These are phyloP conservation scores for Xylaria scruposa DNA, from an alignment of 495 filamentous ascomycete species.

Conservation along the genomic window DNA sequence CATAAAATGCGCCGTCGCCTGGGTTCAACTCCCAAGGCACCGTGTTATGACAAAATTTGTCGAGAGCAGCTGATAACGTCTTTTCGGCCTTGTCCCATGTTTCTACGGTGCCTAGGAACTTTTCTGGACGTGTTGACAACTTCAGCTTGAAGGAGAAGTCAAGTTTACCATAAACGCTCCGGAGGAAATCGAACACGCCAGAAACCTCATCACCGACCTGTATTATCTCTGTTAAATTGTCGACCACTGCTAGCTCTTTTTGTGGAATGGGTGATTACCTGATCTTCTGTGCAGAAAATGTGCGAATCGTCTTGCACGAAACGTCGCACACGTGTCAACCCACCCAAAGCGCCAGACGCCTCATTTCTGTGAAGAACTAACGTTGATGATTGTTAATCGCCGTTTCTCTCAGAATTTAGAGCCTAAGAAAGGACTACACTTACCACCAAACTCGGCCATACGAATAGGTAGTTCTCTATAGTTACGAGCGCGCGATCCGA, in stretches of 20 bases:
- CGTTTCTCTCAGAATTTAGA: background rate
- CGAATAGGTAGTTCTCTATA: slow-evolving; percentile 89
- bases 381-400: background rate
- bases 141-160: slow-evolving; percentile 97
- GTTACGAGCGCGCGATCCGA: slow-evolving; percentile 76
- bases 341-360: slow-evolving; percentile 87
- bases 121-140: slow-evolving; percentile 92
- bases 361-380: slow-evolving; percentile 86
- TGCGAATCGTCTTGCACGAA: slow-evolving; percentile 97
- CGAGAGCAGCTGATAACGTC: slow-evolving; percentile 76
- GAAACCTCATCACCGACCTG: slow-evolving; percentile 83
- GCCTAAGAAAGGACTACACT: background rate
- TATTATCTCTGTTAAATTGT: slow-evolving; percentile 38
- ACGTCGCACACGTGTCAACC: slow-evolving; percentile 86
- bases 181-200: slow-evolving; percentile 87
- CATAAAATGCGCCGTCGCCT: slow-evolving; percentile 97
- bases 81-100: slow-evolving; percentile 89
- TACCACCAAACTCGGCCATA: slow-evolving; percentile 88
- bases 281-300: slow-evolving; percentile 83
- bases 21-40: slow-evolving; percentile 86
- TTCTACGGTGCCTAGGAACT: slow-evolving; percentile 82
- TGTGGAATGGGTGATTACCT: slow-evolving; percentile 15
- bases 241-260: background rate
- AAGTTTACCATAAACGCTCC: slow-evolving; percentile 83
- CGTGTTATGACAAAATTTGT: slow-evolving; percentile 68